phyloP scores from a whole-genome alignment of 352 stramenopile species.

The Hyaloperonospora arabidopsidis region DNA sequence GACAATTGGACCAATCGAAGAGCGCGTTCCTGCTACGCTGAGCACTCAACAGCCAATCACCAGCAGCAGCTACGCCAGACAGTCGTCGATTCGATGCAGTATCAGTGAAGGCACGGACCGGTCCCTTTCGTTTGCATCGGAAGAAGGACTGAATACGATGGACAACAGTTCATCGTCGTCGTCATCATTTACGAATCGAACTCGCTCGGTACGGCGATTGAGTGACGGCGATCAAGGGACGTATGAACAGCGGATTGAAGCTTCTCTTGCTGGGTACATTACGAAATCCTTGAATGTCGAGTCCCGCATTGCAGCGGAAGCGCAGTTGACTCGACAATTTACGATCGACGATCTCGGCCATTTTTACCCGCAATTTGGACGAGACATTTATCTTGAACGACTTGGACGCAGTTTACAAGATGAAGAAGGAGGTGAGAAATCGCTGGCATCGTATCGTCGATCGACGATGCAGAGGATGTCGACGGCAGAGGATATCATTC shows the following conservation, averaged over 20 bases:
- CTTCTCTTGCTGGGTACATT: slow-evolving; percentile 45
- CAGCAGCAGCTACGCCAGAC: slow-evolving; percentile 21
- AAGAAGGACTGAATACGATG: slow-evolving; percentile 30
- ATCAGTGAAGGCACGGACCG: slow-evolving; percentile 60
- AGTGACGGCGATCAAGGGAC: slow-evolving; percentile 38
- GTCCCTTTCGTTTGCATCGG: slow-evolving; percentile 54
- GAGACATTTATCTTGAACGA: slow-evolving; percentile 61
- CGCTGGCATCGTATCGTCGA: slow-evolving; percentile 58
- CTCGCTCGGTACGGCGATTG: slow-evolving; percentile 26
- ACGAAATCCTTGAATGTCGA: slow-evolving; percentile 44
- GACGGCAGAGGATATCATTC: slow-evolving; percentile 30
- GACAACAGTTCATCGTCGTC: slow-evolving; percentile 27
- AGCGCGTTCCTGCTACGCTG: slow-evolving; percentile 18
- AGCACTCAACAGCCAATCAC: slow-evolving; percentile 12
- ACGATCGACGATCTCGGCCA: slow-evolving; percentile 54
- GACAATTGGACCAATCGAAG: slow-evolving; percentile 21
- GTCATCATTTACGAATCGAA: slow-evolving; percentile 22
- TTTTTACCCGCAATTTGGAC: slow-evolving; percentile 66
- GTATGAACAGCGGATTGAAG: slow-evolving; percentile 67
- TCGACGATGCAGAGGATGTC: slow-evolving; percentile 55
- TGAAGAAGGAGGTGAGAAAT: slow-evolving; percentile 44
- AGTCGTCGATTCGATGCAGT: slow-evolving; percentile 34
- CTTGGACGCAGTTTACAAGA: slow-evolving; percentile 55
- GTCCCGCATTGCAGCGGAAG: slow-evolving; percentile 25
- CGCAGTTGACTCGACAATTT: slow-evolving; percentile 34